Conservation (phyloP, 2,329 filamentous ascomycete genomes). For the Calonectria crousiana region DNA sequence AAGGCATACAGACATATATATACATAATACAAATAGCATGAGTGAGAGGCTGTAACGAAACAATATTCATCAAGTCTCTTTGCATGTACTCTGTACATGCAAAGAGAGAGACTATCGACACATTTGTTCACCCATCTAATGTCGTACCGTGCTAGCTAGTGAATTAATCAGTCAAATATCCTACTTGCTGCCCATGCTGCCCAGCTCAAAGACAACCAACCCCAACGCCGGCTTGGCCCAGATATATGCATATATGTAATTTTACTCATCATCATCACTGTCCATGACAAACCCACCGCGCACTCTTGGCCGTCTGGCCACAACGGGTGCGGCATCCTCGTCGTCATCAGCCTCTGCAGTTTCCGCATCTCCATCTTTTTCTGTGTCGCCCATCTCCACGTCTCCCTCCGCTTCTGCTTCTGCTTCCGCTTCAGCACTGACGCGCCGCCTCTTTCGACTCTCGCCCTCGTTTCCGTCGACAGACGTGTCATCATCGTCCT, state of each 20-base stretch:
- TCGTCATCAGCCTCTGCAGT: slow-evolving; percentile 39
- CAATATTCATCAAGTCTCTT: not conserved
- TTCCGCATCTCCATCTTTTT: slow-evolving; percentile 14
- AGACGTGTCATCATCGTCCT: slow-evolving; percentile 43
- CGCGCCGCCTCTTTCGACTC: slow-evolving; percentile 52
- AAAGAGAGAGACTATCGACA: no score
- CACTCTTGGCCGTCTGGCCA: slow-evolving; percentile 56
- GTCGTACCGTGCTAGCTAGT: not conserved
- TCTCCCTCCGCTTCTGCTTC: slow-evolving; percentile 37
- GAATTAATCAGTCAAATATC: not conserved
- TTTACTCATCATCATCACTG: slow-evolving; percentile 68
- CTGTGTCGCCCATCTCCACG: slow-evolving; percentile 43
- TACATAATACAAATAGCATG: not conserved
- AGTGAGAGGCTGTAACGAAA: not conserved
- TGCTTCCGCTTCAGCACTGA: slow-evolving; percentile 47
- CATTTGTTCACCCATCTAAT: not conserved
- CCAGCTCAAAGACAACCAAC: slow-evolving; percentile 13
- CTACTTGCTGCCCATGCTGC: slow-evolving; percentile 4
- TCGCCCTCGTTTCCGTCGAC: slow-evolving; percentile 50
- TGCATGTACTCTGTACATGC: no score
- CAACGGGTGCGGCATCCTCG: slow-evolving; percentile 44
- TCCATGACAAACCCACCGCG: slow-evolving; percentile 69
- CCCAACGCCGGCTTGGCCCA: slow-evolving; percentile 30
- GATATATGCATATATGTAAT: not conserved
- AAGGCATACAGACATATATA: not conserved